Conservation (phyloP, 805 yeast species). For the Candida boidinii region DNA sequence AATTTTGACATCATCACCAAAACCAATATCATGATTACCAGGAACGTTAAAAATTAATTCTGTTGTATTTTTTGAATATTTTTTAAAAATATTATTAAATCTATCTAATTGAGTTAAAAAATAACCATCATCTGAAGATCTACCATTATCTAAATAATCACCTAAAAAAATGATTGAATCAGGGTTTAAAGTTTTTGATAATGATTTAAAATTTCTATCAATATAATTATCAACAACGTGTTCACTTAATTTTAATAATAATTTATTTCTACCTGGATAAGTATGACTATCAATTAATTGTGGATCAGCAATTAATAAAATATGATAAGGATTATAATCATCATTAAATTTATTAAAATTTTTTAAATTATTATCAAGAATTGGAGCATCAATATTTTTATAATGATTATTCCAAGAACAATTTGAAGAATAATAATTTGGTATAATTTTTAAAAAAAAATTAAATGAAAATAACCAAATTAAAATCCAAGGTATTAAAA, state of each 20-base stretch:
- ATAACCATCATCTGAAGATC: conserved; percentile 45
- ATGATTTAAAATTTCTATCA: conserved; percentile 60
- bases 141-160: conserved; percentile 90
- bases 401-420: not conserved
- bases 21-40: conserved; percentile 96
- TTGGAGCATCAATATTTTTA: too few species aligned
- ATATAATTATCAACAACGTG: conserved; percentile 70
- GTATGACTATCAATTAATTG: conserved; percentile 85
- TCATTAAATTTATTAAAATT: not conserved
- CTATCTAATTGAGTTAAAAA: conserved; percentile 52
- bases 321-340: not conserved
- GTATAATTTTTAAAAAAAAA: not conserved
- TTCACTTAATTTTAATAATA: conserved; percentile 46
- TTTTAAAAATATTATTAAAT: conserved; percentile 54
- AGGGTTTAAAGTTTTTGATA: conserved; percentile 58
- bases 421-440: not conserved
- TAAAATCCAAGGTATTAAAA: not conserved
- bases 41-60: conserved; percentile 32
- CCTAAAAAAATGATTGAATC: conserved; percentile 77
- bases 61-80: conserved; percentile 24
- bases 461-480: not conserved
- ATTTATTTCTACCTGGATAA: conserved; percentile 61
- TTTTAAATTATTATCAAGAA: too few species aligned
- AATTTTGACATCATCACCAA: conserved; percentile 59
- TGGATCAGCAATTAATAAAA: conserved; percentile 76